Conservation (phyloP, 148 eudicot species). For the Cornus kousa region DNA sequence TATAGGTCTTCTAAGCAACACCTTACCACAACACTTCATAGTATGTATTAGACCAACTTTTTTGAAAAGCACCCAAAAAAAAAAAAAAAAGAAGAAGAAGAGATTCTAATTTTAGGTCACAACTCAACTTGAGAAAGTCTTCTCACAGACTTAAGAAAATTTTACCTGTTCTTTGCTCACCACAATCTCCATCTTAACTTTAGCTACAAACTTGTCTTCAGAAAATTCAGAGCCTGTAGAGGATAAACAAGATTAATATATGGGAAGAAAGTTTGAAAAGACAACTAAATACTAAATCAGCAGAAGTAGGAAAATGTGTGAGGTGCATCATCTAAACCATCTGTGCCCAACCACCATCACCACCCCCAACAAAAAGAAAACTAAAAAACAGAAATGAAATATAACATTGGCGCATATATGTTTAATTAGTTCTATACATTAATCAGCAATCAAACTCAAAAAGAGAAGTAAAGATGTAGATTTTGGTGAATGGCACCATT, state of each 20-base stretch:
- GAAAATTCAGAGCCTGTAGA: slow-evolving; percentile 81
- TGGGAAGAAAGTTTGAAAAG: neutral
- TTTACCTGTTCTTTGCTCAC: slow-evolving; percentile 89
- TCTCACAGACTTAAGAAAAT: slow-evolving; percentile 1
- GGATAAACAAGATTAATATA: neutral
- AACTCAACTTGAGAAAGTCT: neutral
- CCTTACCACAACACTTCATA: slow-evolving; percentile 5
- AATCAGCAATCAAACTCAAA: no score
- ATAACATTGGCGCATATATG: no score
- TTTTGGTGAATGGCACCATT: no score
- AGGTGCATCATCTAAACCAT: neutral
- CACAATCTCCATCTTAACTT: slow-evolving; percentile 88
- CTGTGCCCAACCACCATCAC: no score
- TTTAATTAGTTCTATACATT: no score
- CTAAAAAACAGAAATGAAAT: neutral
- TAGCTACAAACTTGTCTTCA: slow-evolving; percentile 75
- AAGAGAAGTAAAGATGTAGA: no score
- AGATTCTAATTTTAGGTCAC: neutral
- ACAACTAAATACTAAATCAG: no score
- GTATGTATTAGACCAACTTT: neutral
- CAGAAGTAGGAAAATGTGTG: neutral
- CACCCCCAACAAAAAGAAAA: neutral
- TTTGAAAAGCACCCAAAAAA: no score
- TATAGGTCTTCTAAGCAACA: slow-evolving; percentile 5
- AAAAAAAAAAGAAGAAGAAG: no score